Evolutionary conservation across 768 basidiomycete species (phyloP), one percentile per base, ranked within the genome.

Genomic region (Suillus paluster): DNA sequence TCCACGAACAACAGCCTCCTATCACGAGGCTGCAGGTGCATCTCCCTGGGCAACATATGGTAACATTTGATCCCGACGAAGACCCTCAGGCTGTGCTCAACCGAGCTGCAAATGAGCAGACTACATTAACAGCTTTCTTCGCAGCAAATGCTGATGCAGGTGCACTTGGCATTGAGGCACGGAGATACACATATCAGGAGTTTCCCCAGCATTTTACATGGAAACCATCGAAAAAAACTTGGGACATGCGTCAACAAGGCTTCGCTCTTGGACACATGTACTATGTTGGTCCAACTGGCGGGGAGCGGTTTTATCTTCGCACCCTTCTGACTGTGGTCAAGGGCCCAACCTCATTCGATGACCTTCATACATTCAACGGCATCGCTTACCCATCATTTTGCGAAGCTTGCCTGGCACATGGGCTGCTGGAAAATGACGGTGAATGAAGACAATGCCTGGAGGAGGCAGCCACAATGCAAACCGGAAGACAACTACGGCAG

Each of bases 341-440:
- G 30, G 30, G 30, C 6, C 30, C 73, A 6, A 67, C 44, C 0
- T 66, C 67, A 5, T 74, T 67, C 42, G 52, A 64, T 17, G 63
- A 67, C 60, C 48, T 79, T 1, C 62, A 65, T 0, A 71, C 73
- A 10, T 60, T 70, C 39, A 50, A 76, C 30, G 71, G 65, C 2
- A 23, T 53, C 0, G 12, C 56, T 0, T 66, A 71, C 66, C 57
- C 65, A 3, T 77, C 76, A 0, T 82, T 77, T 57, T 61, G 68
- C 23, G 76, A 71, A 2, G 80, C 80, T 14, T 83, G 83, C 55
- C 30, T 30, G 4, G 30, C 30, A 30, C 30, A 7, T 42, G 83
- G 82, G 0, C 72, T 84, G 0, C 68, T 84, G 12, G 74, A 81
- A 46, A 76, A 82, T 74, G 80, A 84, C 67, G 65, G 64, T 15